Percentiles rank a stretch among this genome's conserved stretches.
Evolutionary conservation across 257 asterid species (phyloP).

Genomic region (Solanum medicagineum): DNA sequence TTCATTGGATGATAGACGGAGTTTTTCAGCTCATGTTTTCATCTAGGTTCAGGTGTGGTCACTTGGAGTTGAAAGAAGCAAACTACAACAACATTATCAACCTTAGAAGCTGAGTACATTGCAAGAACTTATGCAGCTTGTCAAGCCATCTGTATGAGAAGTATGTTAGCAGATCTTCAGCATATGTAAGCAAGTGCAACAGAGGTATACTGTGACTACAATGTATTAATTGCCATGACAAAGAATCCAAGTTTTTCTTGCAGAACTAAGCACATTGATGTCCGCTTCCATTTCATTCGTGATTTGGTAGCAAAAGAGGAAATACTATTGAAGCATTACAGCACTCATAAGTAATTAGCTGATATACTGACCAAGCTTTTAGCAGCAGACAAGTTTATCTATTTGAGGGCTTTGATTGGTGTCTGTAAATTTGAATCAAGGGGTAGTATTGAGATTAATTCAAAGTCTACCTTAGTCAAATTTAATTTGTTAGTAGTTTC

Average conservation of each 20-base stretch:
- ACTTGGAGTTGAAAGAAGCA: background rate
- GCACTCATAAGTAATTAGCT: too few relatives aligned
- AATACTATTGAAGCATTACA: too few relatives aligned
- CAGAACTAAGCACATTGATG: too few relatives aligned
- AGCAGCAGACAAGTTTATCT: background rate
- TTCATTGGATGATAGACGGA: too few relatives aligned
- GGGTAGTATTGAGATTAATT: too few relatives aligned
- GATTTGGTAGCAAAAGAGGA: background rate
- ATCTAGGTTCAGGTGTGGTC: background rate
- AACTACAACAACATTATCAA: background rate
- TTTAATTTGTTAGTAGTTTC: too few relatives aligned
- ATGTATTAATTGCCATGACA: too few relatives aligned
- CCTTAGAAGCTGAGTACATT: background rate
- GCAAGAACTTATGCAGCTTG: background rate
- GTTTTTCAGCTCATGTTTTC: background rate
- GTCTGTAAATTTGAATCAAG: background rate
- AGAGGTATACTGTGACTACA: background rate
- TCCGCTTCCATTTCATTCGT: background rate
- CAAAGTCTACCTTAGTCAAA: too few relatives aligned
- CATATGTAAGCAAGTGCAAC: background rate
- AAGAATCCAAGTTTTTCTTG: background rate
- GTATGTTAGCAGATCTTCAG: background rate
- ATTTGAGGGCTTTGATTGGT: background rate
- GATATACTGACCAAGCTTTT: background rate
- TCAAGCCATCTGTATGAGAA: too few relatives aligned